Evolutionary conservation across 2,329 filamentous ascomycete genomes (phyloP).

Genomic region (Diaporthe velutina): DNA sequence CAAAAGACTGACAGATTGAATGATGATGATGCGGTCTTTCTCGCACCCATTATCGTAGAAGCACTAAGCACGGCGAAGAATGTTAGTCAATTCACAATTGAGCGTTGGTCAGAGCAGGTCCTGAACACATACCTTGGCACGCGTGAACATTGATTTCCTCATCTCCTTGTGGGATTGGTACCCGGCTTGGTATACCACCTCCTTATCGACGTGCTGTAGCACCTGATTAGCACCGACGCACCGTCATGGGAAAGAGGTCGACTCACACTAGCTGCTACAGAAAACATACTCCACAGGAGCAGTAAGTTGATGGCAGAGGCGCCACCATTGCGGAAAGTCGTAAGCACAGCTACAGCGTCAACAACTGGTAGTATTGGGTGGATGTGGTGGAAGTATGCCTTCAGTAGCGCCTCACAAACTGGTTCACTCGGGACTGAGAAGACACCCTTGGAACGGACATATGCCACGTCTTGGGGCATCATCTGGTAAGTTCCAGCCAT

Average conservation of each 20-base stretch:
- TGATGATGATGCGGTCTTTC: neutral
- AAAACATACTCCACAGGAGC: neutral
- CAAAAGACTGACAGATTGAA: neutral
- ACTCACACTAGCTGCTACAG: neutral
- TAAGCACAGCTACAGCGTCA: neutral
- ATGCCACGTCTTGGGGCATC: neutral
- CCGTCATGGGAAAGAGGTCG: neutral
- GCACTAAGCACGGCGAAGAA: neutral
- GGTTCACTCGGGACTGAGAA: neutral
- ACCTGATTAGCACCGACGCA: neutral
- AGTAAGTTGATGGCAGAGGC: neutral
- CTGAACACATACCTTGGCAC: neutral
- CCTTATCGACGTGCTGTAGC: neutral
- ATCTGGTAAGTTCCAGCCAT: neutral
- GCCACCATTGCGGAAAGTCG: neutral
- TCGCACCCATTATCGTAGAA: neutral
- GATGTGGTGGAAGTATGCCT: neutral
- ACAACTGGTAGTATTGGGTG: neutral
- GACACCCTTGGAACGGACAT: neutral
- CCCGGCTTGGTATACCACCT: neutral
- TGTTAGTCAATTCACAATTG: neutral
- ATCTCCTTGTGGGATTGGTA: neutral
- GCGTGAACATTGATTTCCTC: neutral
- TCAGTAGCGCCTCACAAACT: neutral
- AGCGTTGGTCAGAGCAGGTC: neutral